Evolutionary conservation across 805 yeast species (phyloP), one percentile per base, ranked within the genome.

Genomic region (Suhomyces pyralidae): DNA sequence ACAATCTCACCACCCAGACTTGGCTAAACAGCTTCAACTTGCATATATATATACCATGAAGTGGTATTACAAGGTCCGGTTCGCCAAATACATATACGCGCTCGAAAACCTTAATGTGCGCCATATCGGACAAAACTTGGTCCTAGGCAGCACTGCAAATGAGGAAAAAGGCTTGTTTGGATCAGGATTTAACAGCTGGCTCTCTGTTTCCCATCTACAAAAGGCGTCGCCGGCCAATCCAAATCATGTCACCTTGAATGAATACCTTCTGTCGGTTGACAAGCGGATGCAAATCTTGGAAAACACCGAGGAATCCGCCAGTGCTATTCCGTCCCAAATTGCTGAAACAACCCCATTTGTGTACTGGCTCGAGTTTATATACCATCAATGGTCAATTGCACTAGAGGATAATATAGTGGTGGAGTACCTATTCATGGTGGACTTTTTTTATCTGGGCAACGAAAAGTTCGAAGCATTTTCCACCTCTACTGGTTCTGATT

Each of bases 21-120:
- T 94, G 51, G 93, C 96, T 0, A 65, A 72, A 14, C 94, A 90
- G 62, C 76, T 94, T 40, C 79, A 84, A 51, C 80, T 81, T 60
- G 98, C 97, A 0, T 94, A 94, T 66, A 72, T 85, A 17, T 84
- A 84, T 61, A 93, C 98, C 2, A 92, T 94, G 89, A 77, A 81
- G 61, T 94, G 99, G 99, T 94, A 93, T 71, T 94, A 94, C 66
- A 77, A 80, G 53, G 80, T 86, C 52, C 81, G 88, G 59, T 93
- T 92, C 63, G 83, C 85, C 15, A 82, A 91, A 56, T 92, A 91
- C 69, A 68, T 85, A 38, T 81, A 85, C 55, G 83, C 96, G 0
- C 68, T 92, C 48, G 88, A 88, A 54, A 83, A 82, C 58, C 67
- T 90, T 53, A 81, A 79, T 43, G 57, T 85, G 15, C 76, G 78